Percentiles rank a stretch among this genome's conserved stretches.
These are phyloP conservation scores for Geum urbanum DNA, from an alignment of 306 rosid species.

Conservation along the genomic window DNA sequence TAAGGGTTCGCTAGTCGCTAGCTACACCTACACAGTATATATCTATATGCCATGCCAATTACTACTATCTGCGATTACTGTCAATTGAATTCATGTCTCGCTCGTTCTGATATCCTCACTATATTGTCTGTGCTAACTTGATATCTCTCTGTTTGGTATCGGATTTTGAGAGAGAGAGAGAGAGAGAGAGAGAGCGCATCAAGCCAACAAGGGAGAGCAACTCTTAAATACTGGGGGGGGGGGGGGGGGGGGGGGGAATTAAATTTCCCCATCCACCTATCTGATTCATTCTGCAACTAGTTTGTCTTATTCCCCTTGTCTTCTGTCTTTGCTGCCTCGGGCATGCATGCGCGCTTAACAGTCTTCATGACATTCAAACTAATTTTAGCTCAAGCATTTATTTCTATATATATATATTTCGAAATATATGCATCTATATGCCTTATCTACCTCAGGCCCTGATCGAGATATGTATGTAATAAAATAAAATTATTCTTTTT, in stretches of 20 bases:
- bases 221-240: neutral
- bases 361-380: conserved; percentile 20
- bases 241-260: conserved; percentile 18
- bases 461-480: neutral
- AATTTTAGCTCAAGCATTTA: conserved; percentile 21
- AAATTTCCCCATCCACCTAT: conserved; percentile 34
- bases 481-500: conserved; percentile 18
- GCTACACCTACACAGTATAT: neutral
- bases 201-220: neutral
- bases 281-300: conserved; percentile 13
- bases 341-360: conserved; percentile 12
- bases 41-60: neutral
- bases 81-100: conserved; percentile 1
- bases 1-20: neutral
- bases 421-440: neutral
- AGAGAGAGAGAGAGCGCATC: neutral
- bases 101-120: neutral
- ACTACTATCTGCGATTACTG: conserved; percentile 7
- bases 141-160: conserved; percentile 11
- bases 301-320: conserved; percentile 41
- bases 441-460: neutral
- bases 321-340: conserved; percentile 26
- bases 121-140: conserved; percentile 14
- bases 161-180: conserved; percentile 27
- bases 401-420: neutral